Conservation (phyloP, 2,329 filamentous ascomycete species). For the Paecilomyces sp. region DNA sequence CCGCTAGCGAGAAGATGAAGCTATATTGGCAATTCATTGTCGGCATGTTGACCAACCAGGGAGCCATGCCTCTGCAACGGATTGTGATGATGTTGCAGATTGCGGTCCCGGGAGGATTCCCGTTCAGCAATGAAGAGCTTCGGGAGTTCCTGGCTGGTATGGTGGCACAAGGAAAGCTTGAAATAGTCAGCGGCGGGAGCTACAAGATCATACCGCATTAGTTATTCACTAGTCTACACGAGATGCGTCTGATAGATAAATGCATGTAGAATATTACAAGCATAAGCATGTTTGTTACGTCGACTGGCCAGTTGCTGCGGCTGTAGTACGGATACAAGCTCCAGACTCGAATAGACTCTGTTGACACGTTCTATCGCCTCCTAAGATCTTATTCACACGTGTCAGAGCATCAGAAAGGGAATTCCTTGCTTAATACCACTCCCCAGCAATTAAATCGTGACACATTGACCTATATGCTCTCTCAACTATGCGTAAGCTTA, state of each 20-base stretch:
- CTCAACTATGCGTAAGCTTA: too few relatives aligned
- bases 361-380: too few relatives aligned
- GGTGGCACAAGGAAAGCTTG: conserved; percentile 64
- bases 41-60: conserved; percentile 91
- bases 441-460: too few relatives aligned
- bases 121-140: conserved; percentile 83
- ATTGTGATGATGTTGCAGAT: conserved; percentile 96
- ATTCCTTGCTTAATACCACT: too few relatives aligned
- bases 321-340: background rate
- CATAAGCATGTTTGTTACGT: too few relatives aligned
- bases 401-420: too few relatives aligned
- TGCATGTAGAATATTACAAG: background rate
- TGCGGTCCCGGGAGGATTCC: conserved; percentile 78
- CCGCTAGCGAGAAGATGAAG: conserved; percentile 60
- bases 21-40: conserved; percentile 90
- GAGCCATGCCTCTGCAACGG: conserved; percentile 70
- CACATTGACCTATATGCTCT: too few relatives aligned
- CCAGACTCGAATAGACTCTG: too few relatives aligned
- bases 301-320: too few relatives aligned
- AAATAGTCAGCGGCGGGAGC: conserved; percentile 59
- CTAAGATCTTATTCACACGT: too few relatives aligned
- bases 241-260: background rate
- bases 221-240: background rate
- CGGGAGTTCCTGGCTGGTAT: conserved; percentile 72
- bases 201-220: conserved; percentile 46